phyloP scores from a whole-genome alignment of 106 monocot genomes.

The Hemerocallis citrina region DNA sequence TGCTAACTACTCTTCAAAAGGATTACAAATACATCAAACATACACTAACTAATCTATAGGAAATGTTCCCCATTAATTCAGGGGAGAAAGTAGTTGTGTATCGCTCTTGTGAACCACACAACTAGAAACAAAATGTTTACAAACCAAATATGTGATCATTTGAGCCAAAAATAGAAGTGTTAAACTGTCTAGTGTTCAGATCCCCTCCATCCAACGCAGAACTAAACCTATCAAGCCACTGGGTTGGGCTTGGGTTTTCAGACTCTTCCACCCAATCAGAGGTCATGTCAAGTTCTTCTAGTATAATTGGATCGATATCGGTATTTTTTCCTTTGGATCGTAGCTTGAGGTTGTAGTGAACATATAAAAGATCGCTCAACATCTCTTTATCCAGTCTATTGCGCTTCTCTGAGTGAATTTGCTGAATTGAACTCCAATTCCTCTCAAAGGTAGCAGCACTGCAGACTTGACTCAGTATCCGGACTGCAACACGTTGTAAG shows the following conservation, averaged over 20 bases:
- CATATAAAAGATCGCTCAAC: conserved; percentile 63
- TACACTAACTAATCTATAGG: too few relatives aligned
- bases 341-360: conserved; percentile 86
- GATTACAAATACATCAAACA: too few relatives aligned
- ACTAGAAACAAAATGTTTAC: too few relatives aligned
- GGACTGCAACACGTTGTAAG: conserved; percentile 68
- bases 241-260: conserved; percentile 42
- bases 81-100: too few relatives aligned
- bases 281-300: conserved; percentile 82
- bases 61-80: too few relatives aligned
- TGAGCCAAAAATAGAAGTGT: conserved; percentile 45
- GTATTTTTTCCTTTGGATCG: conserved; percentile 31
- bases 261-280: conserved; percentile 89
- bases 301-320: conserved; percentile 54
- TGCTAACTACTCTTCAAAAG: too few relatives aligned
- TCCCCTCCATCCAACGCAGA: conserved; percentile 67
- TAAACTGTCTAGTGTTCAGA: conserved; percentile 77
- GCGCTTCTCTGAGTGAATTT: conserved; percentile 63
- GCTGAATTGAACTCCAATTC: conserved; percentile 51
- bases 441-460: conserved; percentile 53
- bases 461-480: conserved; percentile 87
- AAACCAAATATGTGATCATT: conserved; percentile 74
- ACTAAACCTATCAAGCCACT: conserved; percentile 75
- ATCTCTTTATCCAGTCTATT: conserved; percentile 83
- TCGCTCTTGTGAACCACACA: too few relatives aligned